A percentile compares a stretch with the other conserved stretches of the same genome.
Conservation (phyloP, 2,329 filamentous ascomycete species). For the Ascochyta lentis region DNA sequence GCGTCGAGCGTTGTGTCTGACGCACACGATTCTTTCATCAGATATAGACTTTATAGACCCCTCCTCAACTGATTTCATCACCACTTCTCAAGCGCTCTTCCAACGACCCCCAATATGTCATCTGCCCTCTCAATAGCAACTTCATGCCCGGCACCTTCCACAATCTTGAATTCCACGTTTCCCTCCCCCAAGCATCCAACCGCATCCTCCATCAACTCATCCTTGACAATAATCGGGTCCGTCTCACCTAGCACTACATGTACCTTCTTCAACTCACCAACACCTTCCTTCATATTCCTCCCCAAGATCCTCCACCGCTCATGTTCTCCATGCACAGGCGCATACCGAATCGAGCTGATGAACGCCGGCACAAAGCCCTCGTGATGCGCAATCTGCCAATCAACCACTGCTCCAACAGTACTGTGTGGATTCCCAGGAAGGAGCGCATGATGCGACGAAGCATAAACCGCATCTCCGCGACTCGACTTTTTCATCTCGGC, state of each 20-base stretch:
- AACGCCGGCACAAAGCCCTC: slow-evolving; percentile 73
- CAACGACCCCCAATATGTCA: slow-evolving; percentile 64
- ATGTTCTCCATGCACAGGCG: slow-evolving; percentile 71
- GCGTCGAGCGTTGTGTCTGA: too few relatives aligned
- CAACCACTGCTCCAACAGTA: slow-evolving; percentile 67
- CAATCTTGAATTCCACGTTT: slow-evolving; percentile 64
- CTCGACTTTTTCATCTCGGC: slow-evolving; percentile 17
- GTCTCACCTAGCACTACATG: slow-evolving; percentile 69
- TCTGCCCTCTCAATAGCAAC: slow-evolving; percentile 68
- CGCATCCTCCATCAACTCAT: slow-evolving; percentile 70
- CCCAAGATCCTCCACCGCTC: slow-evolving; percentile 67
- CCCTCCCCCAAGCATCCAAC: slow-evolving; percentile 61
- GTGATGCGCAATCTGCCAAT: slow-evolving; percentile 73
- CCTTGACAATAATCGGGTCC: slow-evolving; percentile 71
- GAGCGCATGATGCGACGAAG: slow-evolving; percentile 46
- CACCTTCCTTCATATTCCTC: slow-evolving; percentile 39
- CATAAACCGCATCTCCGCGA: slow-evolving; percentile 29
- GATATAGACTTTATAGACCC: not conserved
- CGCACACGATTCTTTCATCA: not conserved
- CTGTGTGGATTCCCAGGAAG: slow-evolving; percentile 60
- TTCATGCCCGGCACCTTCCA: slow-evolving; percentile 71
- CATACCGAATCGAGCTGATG: slow-evolving; percentile 72
- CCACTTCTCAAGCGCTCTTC: slow-evolving; percentile 48
- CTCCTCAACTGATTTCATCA: not conserved
- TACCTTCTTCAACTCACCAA: slow-evolving; percentile 58